A percentile compares a stretch with the other conserved stretches of the same genome.
phyloP scores from a whole-genome alignment of 768 basidiomycete species.

The Termitomyces sp. region DNA sequence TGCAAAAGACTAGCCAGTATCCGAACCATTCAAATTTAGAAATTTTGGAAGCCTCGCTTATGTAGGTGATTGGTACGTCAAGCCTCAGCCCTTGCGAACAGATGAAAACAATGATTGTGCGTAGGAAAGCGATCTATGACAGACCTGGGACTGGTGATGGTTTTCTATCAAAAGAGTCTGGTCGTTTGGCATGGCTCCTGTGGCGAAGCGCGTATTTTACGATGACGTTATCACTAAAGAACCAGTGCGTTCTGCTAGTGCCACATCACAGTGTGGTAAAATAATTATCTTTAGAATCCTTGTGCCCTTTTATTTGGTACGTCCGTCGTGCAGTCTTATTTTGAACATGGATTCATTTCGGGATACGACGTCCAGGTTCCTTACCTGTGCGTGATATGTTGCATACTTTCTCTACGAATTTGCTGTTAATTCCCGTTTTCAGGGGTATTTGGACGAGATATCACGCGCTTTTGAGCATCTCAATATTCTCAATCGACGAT shows the following conservation, averaged over 20 bases:
- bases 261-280: not conserved
- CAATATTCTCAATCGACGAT: not conserved
- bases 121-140: conserved; percentile 76
- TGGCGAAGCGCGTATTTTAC: conserved; percentile 83
- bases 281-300: conserved; percentile 1
- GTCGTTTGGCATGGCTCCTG: conserved; percentile 70
- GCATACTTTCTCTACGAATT: not conserved
- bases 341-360: not conserved
- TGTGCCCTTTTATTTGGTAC: conserved; percentile 12
- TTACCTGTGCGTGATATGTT: conserved; percentile 3
- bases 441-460: conserved; percentile 38
- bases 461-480: conserved; percentile 53
- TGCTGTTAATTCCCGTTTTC: not conserved
- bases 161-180: conserved; percentile 54
- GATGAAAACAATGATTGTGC: not conserved
- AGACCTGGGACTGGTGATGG: conserved; percentile 44
- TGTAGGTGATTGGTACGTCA: conserved; percentile 62
- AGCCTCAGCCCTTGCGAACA: not conserved
- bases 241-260: conserved; percentile 44
- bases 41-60: conserved; percentile 78
- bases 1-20: conserved; percentile 39
- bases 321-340: not conserved
- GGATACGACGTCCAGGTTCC: conserved; percentile 1
- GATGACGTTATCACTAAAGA: conserved; percentile 65
- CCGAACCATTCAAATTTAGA: conserved; percentile 61